Conservation (phyloP, 306 rosid species). For the Castanospermum australe region DNA sequence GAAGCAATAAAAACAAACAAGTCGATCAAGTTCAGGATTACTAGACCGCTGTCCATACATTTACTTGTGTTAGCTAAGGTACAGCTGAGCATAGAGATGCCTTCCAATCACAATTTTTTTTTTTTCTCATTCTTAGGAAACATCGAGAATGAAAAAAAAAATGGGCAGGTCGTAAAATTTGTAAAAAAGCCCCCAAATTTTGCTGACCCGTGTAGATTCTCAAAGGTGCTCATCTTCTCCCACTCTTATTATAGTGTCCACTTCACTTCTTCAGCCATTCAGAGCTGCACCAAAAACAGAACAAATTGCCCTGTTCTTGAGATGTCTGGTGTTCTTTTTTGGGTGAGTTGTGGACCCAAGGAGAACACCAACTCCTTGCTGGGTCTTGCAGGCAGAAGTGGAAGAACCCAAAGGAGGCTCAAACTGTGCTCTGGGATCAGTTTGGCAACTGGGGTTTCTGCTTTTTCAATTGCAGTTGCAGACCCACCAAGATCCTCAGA, state of each 20-base stretch:
- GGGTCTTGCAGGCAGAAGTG: slow-evolving; percentile 37
- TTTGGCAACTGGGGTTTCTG: slow-evolving; percentile 43
- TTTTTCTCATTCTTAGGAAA: background rate
- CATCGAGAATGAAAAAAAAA: background rate
- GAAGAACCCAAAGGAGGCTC: slow-evolving; percentile 31
- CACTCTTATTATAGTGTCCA: background rate
- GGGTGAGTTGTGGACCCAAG: slow-evolving; percentile 65
- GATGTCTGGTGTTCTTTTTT: slow-evolving; percentile 66
- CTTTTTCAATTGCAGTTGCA: slow-evolving; percentile 55
- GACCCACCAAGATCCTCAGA: slow-evolving; percentile 74
- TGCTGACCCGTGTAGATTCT: background rate
- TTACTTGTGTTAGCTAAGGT: slow-evolving; percentile 23
- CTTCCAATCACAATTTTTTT: slow-evolving; percentile 20
- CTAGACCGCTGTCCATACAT: slow-evolving; percentile 35
- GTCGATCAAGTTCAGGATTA: slow-evolving; percentile 16
- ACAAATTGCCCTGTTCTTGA: background rate
- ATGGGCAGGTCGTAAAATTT: background rate
- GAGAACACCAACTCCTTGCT: slow-evolving; percentile 51
- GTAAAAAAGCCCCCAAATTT: background rate
- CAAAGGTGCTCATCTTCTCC: background rate
- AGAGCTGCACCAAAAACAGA: background rate
- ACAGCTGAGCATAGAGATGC: background rate
- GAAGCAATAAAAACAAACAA: slow-evolving; percentile 18
- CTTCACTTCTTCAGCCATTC: background rate
- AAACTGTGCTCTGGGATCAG: slow-evolving; percentile 42